A percentile compares a stretch with the other conserved stretches of the same genome.
phyloP scores from a whole-genome alignment of 192 early-diverging fungal genomes.

The Martensiomyces pterosporus region DNA sequence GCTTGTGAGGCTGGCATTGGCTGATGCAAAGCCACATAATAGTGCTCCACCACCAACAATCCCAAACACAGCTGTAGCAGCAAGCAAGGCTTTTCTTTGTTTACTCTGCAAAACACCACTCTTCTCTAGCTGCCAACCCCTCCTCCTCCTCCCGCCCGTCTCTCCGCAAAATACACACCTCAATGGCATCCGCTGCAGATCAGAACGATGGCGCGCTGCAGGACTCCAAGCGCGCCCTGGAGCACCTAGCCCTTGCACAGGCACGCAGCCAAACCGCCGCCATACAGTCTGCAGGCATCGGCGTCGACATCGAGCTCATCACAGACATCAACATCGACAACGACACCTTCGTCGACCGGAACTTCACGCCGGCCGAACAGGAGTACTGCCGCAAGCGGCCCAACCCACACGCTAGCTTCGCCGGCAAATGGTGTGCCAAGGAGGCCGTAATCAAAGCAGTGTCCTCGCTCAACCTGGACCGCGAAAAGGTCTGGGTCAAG shows the following conservation, averaged over 20 bases:
- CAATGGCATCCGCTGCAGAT: too few relatives aligned
- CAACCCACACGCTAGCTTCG: conserved; percentile 77
- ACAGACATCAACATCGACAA: conserved; percentile 78
- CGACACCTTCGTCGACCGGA: conserved; percentile 82
- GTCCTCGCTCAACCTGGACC: conserved; percentile 52
- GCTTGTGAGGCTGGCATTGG: too few relatives aligned
- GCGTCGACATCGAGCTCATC: conserved; percentile 88
- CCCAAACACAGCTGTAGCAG: too few relatives aligned
- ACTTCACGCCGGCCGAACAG: conserved; percentile 81
- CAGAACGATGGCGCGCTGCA: too few relatives aligned
- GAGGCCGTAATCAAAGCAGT: conserved; percentile 95
- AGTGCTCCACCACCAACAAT: too few relatives aligned
- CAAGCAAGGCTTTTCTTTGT: too few relatives aligned
- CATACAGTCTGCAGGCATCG: conserved; percentile 55
- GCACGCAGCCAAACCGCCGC: conserved; percentile 12
- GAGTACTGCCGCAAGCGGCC: conserved; percentile 70
- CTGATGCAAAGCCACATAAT: too few relatives aligned
- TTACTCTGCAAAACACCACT: too few relatives aligned
- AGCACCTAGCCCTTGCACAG: conserved; percentile 10
- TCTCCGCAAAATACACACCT: too few relatives aligned
- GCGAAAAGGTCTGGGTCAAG: conserved; percentile 64
- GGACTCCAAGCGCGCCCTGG: conserved; percentile 13
- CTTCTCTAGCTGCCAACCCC: too few relatives aligned
- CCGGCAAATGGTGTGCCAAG: conserved; percentile 95
- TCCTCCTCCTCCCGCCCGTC: too few relatives aligned